Evolutionary conservation across 805 yeast species (phyloP).

Genomic region (Candida palmyrensis): DNA sequence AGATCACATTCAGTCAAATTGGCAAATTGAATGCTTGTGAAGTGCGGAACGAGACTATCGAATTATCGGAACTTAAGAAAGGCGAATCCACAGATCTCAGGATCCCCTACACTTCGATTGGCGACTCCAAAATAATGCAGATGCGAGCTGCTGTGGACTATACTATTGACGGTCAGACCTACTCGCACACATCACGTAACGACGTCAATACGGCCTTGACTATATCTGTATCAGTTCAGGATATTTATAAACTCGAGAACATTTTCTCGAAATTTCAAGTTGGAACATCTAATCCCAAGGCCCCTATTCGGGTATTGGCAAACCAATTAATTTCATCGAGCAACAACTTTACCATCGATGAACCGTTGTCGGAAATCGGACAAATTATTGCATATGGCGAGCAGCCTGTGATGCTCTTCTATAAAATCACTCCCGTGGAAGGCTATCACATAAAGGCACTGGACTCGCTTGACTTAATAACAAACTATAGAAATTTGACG

Average conservation of each 20-base stretch:
- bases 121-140: conserved; percentile 22
- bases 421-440: conserved; percentile 35
- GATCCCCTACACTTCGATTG: conserved; percentile 27
- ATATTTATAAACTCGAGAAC: conserved; percentile 54
- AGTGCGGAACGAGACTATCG: too few relatives aligned
- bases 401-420: conserved; percentile 65
- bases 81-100: conserved; percentile 19
- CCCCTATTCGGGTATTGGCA: conserved; percentile 50
- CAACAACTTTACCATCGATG: conserved; percentile 19
- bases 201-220: conserved; percentile 51
- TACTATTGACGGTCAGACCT: conserved; percentile 12
- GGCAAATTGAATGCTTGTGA: too few relatives aligned
- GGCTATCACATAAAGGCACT: conserved; percentile 13
- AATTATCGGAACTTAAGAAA: too few relatives aligned
- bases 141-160: conserved; percentile 18
- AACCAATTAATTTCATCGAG: conserved; percentile 33
- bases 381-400: conserved; percentile 55
- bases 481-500: conserved; percentile 42
- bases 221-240: conserved; percentile 76
- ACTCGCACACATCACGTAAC: conserved; percentile 18
- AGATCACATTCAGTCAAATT: too few relatives aligned
- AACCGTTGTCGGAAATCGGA: conserved; percentile 11
- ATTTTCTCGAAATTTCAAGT: conserved; percentile 67
- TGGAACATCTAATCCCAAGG: conserved; percentile 46
- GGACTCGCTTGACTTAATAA: conserved; percentile 37